These are phyloP conservation scores for Dactylellina leptospora DNA, from an alignment of 2,329 filamentous ascomycete genomes.

Conservation along the genomic window DNA sequence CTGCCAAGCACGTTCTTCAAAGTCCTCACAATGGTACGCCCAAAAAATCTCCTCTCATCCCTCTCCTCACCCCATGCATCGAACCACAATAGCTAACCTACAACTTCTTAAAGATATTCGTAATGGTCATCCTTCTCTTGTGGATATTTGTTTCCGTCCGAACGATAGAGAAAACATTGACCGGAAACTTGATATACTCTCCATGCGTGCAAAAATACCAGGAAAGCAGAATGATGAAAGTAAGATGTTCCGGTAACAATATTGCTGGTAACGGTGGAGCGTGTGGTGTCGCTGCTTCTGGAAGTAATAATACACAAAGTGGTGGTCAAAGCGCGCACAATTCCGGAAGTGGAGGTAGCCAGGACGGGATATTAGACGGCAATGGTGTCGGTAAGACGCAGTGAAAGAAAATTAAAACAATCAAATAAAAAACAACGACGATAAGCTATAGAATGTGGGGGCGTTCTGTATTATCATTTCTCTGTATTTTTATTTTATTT, in stretches of 20 bases:
- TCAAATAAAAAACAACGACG: no score
- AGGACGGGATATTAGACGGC: conserved; percentile 20
- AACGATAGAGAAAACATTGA: conserved; percentile 64
- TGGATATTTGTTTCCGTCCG: conserved; percentile 67
- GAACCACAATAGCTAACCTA: background rate
- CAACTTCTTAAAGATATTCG: conserved; percentile 61
- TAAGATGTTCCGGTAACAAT: background rate
- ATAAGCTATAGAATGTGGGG: no score
- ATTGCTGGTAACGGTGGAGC: background rate
- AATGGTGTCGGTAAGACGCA: background rate
- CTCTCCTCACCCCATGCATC: background rate
- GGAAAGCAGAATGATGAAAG: conserved; percentile 30
- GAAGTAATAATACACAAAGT: no score
- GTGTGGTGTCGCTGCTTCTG: background rate
- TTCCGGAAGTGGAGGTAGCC: conserved; percentile 32
- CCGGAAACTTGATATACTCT: conserved; percentile 66
- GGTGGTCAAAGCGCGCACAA: conserved; percentile 11
- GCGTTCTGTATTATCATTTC: background rate
- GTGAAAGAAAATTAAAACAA: no score
- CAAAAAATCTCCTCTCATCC: background rate
- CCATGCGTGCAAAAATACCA: conserved; percentile 64
- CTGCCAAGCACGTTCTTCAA: conserved; percentile 68
- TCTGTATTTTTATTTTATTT: background rate
- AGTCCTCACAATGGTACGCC: conserved; percentile 65
- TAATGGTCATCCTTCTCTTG: conserved; percentile 65